Percentiles rank a stretch among this genome's conserved stretches.
These are phyloP conservation scores for Papilionanthe hybrid DNA, from an alignment of 116 monocot genomes.

Conservation along the genomic window DNA sequence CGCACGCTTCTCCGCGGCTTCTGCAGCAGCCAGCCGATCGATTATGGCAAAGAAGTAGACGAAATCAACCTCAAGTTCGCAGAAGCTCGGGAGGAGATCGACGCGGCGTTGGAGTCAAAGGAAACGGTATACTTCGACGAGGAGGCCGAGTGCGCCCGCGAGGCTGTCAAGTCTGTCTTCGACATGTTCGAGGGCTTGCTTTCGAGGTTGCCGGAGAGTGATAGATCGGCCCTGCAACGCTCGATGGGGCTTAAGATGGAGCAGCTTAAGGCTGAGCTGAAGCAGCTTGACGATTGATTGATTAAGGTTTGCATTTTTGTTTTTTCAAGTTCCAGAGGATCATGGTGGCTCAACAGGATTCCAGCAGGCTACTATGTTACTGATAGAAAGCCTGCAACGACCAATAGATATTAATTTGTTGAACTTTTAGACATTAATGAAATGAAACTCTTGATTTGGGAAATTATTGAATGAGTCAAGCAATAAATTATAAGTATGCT, in stretches of 20 bases:
- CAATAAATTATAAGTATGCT: too few species aligned
- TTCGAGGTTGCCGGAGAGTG: constrained; percentile 51
- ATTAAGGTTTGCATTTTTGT: neutral
- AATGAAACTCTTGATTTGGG: too few species aligned
- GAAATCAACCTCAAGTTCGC: constrained; percentile 97
- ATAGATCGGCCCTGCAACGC: constrained; percentile 41
- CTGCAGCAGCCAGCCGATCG: constrained; percentile 8
- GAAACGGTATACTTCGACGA: constrained; percentile 90
- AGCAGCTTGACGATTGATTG: constrained; percentile 56
- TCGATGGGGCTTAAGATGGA: constrained; percentile 96
- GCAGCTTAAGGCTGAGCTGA: constrained; percentile 87
- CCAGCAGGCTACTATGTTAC: too few species aligned
- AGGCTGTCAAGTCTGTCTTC: constrained; percentile 56
- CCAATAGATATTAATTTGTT: too few species aligned
- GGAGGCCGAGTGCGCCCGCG: constrained; percentile 71
- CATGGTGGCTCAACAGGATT: neutral
- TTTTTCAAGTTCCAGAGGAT: neutral
- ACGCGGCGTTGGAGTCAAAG: constrained; percentile 87
- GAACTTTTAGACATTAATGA: too few species aligned
- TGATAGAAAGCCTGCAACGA: too few species aligned
- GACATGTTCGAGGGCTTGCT: constrained; percentile 51
- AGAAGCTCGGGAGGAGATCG: constrained; percentile 95
- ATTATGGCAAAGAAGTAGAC: constrained; percentile 62
- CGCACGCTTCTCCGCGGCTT: neutral
- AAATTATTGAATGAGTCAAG: too few species aligned